Evolutionary conservation across 768 basidiomycete genomes (phyloP).

Genomic region (Agrocybe chaxingu): DNA sequence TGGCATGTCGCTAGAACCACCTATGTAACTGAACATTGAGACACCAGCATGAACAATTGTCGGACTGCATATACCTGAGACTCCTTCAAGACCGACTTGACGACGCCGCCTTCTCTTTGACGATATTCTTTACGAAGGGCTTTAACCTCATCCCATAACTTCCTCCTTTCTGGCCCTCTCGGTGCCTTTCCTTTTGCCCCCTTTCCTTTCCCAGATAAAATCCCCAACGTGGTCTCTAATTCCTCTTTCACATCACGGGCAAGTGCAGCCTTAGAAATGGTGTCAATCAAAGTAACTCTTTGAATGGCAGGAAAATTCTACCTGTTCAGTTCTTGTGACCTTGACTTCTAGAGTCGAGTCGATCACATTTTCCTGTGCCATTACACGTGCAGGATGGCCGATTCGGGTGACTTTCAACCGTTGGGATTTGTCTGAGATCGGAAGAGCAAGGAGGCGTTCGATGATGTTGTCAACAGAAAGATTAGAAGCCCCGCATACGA

Average conservation of each 20-base stretch:
- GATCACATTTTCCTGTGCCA: conserved; percentile 64
- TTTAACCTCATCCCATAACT: conserved; percentile 84
- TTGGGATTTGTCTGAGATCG: conserved; percentile 43
- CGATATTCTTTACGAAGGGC: conserved; percentile 91
- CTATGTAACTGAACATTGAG: conserved; percentile 28
- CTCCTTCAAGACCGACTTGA: conserved; percentile 73
- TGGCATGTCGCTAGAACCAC: conserved; percentile 94
- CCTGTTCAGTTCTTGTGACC: conserved; percentile 69
- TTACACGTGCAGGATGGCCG: conserved; percentile 93
- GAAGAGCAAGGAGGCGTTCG: conserved; percentile 72
- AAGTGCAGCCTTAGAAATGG: conserved; percentile 56
- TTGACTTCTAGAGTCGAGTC: conserved; percentile 73
- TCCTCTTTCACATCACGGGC: conserved; percentile 90
- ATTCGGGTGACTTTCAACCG: conserved; percentile 76
- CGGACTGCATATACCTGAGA: conserved; percentile 53
- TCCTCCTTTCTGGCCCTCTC: conserved; percentile 70
- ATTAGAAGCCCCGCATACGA: conserved; percentile 93
- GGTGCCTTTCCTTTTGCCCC: conserved; percentile 70
- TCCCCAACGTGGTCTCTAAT: conserved; percentile 62
- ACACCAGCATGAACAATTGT: neutral
- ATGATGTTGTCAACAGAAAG: conserved; percentile 95
- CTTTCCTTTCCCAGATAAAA: conserved; percentile 71
- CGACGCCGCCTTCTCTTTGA: conserved; percentile 81
- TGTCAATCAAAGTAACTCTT: neutral
- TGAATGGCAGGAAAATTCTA: neutral